phyloP scores from a whole-genome alignment of 164 flowering plant species.

The Macadamia integrifolia region DNA sequence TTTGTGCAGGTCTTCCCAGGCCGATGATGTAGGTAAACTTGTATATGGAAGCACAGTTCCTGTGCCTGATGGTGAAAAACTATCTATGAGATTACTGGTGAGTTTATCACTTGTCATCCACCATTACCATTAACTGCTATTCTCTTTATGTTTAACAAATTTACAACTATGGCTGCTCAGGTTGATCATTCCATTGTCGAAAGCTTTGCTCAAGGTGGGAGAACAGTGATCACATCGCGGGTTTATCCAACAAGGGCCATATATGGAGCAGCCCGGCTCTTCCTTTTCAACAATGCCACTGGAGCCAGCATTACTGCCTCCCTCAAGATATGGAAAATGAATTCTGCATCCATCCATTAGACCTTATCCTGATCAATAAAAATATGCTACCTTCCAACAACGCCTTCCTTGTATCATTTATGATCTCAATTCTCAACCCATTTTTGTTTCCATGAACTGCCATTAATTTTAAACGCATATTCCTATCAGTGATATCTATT shows the following conservation, averaged over 20 bases:
- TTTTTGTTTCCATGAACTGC: neutral
- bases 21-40: slow-evolving; percentile 49
- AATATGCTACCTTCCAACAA: neutral
- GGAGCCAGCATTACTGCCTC: slow-evolving; percentile 47
- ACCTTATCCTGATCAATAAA: slow-evolving; percentile 31
- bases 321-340: slow-evolving; percentile 64
- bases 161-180: slow-evolving; percentile 16
- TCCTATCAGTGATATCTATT: neutral
- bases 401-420: neutral
- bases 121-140: neutral
- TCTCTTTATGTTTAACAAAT: neutral
- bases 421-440: neutral
- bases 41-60: slow-evolving; percentile 61
- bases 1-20: slow-evolving; percentile 50
- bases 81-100: slow-evolving; percentile 61
- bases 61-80: slow-evolving; percentile 60
- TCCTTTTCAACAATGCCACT: slow-evolving; percentile 82
- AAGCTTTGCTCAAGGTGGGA: slow-evolving; percentile 86
- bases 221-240: slow-evolving; percentile 64
- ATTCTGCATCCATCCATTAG: slow-evolving; percentile 43
- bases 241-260: slow-evolving; percentile 78
- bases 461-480: neutral
- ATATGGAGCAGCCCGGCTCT: slow-evolving; percentile 48
- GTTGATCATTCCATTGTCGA: slow-evolving; percentile 82
- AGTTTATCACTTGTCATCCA: slow-evolving; percentile 5